These are phyloP conservation scores for Vigna trinervia DNA, from an alignment of 306 rosid species.

Conservation along the genomic window DNA sequence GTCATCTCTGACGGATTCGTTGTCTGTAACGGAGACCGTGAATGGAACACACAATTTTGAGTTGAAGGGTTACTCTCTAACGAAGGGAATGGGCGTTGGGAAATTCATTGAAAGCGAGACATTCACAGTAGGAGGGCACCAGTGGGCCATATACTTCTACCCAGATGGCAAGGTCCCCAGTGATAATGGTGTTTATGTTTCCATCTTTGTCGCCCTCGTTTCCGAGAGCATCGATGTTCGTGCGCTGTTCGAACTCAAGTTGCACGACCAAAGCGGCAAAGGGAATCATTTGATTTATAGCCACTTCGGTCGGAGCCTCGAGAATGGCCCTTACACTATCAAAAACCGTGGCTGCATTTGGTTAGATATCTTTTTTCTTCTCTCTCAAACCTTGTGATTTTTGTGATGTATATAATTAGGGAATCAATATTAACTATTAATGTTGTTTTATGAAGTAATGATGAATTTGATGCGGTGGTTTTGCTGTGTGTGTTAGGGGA, in stretches of 20 bases:
- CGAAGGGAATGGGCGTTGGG: constrained; percentile 90
- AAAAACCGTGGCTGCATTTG: constrained; percentile 91
- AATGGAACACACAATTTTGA: constrained; percentile 90
- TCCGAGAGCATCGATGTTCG: constrained; percentile 83
- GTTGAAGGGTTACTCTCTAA: constrained; percentile 80
- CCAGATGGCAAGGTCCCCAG: constrained; percentile 89
- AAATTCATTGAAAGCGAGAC: constrained; percentile 87
- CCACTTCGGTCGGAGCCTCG: constrained; percentile 81
- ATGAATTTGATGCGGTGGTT: neutral
- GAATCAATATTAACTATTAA: neutral
- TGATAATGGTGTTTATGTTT: constrained; percentile 81
- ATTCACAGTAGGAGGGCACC: constrained; percentile 81
- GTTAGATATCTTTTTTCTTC: constrained; percentile 41
- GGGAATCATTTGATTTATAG: constrained; percentile 80
- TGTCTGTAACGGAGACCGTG: constrained; percentile 79
- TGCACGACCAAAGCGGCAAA: constrained; percentile 77
- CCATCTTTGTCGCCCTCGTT: constrained; percentile 83
- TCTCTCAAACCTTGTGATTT: neutral
- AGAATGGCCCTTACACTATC: constrained; percentile 87
- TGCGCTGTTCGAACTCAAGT: constrained; percentile 81
- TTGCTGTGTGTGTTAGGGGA: constrained; percentile 64
- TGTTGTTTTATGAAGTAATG: neutral
- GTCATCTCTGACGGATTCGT: constrained; percentile 66
- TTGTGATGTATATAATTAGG: no score
- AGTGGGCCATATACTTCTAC: constrained; percentile 93